Evolutionary conservation across 371 early-diverging fungal species (phyloP).

Genomic region (Smittium mucronatum): DNA sequence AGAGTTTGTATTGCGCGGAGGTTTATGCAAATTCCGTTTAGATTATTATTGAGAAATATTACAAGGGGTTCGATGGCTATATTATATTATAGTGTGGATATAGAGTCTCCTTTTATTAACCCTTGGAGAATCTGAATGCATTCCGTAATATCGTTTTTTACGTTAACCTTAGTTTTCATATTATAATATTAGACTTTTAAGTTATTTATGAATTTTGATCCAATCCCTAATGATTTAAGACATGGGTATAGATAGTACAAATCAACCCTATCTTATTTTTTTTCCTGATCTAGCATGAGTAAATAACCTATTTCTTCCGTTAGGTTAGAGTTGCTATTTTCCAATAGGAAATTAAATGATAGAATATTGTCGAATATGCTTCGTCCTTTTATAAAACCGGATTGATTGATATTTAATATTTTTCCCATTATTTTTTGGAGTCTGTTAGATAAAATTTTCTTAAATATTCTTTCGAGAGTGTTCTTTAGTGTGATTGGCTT

Average conservation of each 20-base stretch:
- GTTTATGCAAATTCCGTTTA: background rate
- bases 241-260: slow-evolving; percentile 1
- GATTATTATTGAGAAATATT: background rate
- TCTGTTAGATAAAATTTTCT: slow-evolving; percentile 5
- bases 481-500: slow-evolving; percentile 13
- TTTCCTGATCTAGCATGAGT: slow-evolving; percentile 4
- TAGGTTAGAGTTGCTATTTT: background rate
- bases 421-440: background rate
- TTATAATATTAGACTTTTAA: background rate
- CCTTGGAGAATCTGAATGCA: slow-evolving; percentile 9
- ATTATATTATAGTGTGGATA: slow-evolving; percentile 16
- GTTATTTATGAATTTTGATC: background rate
- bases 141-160: slow-evolving; percentile 3
- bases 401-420: background rate
- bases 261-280: slow-evolving; percentile 5
- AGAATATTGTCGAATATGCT: slow-evolving; percentile 4
- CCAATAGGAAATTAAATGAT: background rate
- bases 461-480: slow-evolving; percentile 13
- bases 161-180: background rate
- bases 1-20: background rate
- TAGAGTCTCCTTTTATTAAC: slow-evolving; percentile 12
- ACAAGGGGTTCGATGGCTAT: slow-evolving; percentile 12
- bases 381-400: slow-evolving; percentile 7
- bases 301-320: background rate
- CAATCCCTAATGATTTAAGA: background rate